Percentiles rank a stretch among this genome's conserved stretches.
These are phyloP conservation scores for Nicotiana obtusifolia DNA, from an alignment of 257 asterid genomes.

Conservation along the genomic window DNA sequence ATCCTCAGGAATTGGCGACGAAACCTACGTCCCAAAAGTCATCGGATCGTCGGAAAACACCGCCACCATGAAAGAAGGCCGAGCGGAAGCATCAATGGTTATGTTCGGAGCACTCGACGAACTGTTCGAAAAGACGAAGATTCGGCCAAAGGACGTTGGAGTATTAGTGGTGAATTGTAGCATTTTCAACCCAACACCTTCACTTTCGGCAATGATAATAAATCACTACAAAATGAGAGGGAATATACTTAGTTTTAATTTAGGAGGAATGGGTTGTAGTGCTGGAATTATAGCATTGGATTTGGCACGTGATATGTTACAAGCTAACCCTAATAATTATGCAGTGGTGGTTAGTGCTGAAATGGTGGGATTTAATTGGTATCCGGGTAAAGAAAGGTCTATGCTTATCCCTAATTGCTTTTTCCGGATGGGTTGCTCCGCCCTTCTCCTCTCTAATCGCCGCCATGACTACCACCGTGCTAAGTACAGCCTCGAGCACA, in stretches of 20 bases:
- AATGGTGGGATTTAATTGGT: constrained; percentile 92
- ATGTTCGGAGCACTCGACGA: constrained; percentile 92
- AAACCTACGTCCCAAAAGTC: constrained; percentile 68
- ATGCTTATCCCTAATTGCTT: constrained; percentile 90
- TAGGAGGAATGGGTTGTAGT: constrained; percentile 98
- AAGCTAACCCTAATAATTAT: constrained; percentile 69
- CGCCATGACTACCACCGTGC: constrained; percentile 78
- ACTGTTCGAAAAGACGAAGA: constrained; percentile 55
- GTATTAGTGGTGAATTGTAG: constrained; percentile 84
- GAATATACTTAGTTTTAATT: constrained; percentile 70
- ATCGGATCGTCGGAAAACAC: constrained; percentile 60
- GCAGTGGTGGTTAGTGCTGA: constrained; percentile 91
- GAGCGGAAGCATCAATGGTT: constrained; percentile 74
- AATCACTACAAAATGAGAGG: constrained; percentile 96
- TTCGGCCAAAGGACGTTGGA: constrained; percentile 85
- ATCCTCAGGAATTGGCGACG: constrained; percentile 84
- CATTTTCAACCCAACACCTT: constrained; percentile 94
- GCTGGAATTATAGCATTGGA: constrained; percentile 78
- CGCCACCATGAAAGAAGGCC: constrained; percentile 92
- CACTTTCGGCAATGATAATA: constrained; percentile 95
- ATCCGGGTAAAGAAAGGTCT: constrained; percentile 76
- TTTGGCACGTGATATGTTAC: constrained; percentile 84
- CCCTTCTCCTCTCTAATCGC: constrained; percentile 79
- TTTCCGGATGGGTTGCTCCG: constrained; percentile 98
- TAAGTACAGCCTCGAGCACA: constrained; percentile 76